Evolutionary conservation across 257 asterid genomes (phyloP).

Genomic region (Gardenia jasminoides): DNA sequence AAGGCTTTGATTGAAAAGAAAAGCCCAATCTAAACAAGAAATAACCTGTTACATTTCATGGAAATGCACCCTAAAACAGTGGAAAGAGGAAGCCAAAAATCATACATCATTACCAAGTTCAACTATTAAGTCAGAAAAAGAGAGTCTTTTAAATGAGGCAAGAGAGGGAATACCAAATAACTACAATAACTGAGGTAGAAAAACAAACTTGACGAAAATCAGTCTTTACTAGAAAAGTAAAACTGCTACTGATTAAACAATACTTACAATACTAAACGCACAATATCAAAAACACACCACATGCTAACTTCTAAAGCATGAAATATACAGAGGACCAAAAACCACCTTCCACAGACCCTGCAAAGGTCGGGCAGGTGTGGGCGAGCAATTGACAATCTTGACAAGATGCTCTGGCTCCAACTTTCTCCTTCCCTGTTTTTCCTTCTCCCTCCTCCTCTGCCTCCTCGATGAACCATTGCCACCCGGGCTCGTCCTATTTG

Average conservation of each 20-base stretch:
- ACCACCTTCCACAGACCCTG: slow-evolving; percentile 97
- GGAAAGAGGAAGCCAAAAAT: not conserved
- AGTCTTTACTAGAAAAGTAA: not conserved
- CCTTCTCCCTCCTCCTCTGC: slow-evolving; percentile 83
- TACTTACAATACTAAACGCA: not conserved
- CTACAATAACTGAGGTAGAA: not conserved
- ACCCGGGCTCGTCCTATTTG: slow-evolving; percentile 69
- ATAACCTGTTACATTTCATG: not conserved
- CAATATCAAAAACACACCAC: not conserved
- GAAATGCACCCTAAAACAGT: not conserved
- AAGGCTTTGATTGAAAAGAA: not conserved
- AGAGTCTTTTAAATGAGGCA: not conserved
- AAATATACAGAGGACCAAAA: slow-evolving; percentile 12
- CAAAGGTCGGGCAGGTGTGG: slow-evolving; percentile 63
- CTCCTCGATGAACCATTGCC: slow-evolving; percentile 79
- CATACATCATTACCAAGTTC: not conserved
- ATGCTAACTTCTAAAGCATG: not conserved
- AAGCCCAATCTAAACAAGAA: not conserved
- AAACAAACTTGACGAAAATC: not conserved
- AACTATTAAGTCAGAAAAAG: not conserved
- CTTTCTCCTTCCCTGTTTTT: slow-evolving; percentile 61
- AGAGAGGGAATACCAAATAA: not conserved
- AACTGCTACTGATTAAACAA: not conserved
- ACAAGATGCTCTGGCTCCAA: slow-evolving; percentile 78
- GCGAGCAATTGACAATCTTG: slow-evolving; percentile 67